phyloP scores from a whole-genome alignment of 768 basidiomycete species.

The Boletus tomentosulus region DNA sequence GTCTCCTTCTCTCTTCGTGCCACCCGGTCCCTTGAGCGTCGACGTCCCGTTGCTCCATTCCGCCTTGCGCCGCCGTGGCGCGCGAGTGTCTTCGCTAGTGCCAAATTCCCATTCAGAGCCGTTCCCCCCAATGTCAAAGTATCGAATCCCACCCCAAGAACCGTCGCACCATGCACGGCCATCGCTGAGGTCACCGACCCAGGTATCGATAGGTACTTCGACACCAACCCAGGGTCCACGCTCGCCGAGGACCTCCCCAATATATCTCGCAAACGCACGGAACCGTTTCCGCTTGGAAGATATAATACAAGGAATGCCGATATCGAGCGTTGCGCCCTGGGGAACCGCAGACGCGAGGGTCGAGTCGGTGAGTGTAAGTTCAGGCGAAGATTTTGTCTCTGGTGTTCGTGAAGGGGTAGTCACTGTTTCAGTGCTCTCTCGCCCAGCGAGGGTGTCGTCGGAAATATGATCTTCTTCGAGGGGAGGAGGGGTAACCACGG shows the following conservation, averaged over 20 bases:
- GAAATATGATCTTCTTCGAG: slow-evolving; percentile 12
- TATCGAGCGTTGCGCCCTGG: slow-evolving; percentile 67
- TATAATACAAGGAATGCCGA: slow-evolving; percentile 90
- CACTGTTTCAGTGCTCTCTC: slow-evolving; percentile 26
- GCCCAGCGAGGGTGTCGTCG: slow-evolving; percentile 20
- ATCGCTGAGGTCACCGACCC: slow-evolving; percentile 47
- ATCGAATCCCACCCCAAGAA: slow-evolving; percentile 72
- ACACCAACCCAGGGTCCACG: slow-evolving; percentile 87
- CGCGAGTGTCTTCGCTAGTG: slow-evolving; percentile 37
- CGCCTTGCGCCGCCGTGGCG: slow-evolving; percentile 21
- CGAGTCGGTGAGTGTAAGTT: slow-evolving; percentile 20
- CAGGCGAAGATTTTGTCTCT: slow-evolving; percentile 16
- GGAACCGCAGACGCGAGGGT: slow-evolving; percentile 23
- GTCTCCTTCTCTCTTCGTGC: slow-evolving; percentile 56
- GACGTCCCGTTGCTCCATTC: slow-evolving; percentile 28
- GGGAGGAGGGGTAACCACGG: slow-evolving; percentile 7
- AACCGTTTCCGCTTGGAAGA: slow-evolving; percentile 78
- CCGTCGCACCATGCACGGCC: slow-evolving; percentile 88
- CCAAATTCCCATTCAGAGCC: slow-evolving; percentile 65
- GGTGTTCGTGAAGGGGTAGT: slow-evolving; percentile 20
- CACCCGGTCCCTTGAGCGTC: slow-evolving; percentile 34
- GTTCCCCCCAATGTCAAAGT: slow-evolving; percentile 69
- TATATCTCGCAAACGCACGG: slow-evolving; percentile 83
- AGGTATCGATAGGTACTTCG: slow-evolving; percentile 69
- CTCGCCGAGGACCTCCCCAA: slow-evolving; percentile 82